These are phyloP conservation scores for Glutinoglossum americanum DNA, from an alignment of 495 filamentous ascomycete genomes.

Conservation along the genomic window DNA sequence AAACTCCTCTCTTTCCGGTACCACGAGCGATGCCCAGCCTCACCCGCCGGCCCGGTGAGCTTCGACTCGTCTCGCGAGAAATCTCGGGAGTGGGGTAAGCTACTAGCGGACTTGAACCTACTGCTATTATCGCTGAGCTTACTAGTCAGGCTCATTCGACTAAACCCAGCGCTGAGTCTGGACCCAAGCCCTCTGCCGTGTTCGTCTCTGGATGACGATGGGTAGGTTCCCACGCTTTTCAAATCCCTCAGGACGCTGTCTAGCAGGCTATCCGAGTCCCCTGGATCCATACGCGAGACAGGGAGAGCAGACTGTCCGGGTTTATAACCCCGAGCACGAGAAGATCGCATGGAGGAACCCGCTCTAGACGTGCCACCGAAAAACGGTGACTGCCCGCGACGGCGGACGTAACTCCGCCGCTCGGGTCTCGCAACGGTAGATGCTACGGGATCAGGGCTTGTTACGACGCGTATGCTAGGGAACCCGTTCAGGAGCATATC, in stretches of 20 bases:
- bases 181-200: not conserved
- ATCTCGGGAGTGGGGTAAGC: not conserved
- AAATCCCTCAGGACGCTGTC: not conserved
- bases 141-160: not conserved
- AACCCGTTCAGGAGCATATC: not conserved
- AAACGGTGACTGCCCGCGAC: not conserved
- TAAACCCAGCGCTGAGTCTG: not conserved
- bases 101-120: not conserved
- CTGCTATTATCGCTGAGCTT: not conserved
- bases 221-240: not conserved
- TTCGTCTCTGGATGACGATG: not conserved
- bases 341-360: not conserved
- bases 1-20: not conserved
- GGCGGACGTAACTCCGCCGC: not conserved
- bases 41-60: not conserved
- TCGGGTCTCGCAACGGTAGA: not conserved
- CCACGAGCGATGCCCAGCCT: not conserved
- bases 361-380: not conserved
- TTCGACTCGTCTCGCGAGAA: not conserved
- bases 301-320: not conserved
- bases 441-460: not conserved
- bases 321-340: not conserved
- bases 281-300: not conserved
- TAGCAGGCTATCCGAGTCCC: not conserved
- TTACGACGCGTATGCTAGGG: not conserved